Base-by-base conservation (phyloP, 768 basidiomycete species). In the Suillus plorans region DNA sequence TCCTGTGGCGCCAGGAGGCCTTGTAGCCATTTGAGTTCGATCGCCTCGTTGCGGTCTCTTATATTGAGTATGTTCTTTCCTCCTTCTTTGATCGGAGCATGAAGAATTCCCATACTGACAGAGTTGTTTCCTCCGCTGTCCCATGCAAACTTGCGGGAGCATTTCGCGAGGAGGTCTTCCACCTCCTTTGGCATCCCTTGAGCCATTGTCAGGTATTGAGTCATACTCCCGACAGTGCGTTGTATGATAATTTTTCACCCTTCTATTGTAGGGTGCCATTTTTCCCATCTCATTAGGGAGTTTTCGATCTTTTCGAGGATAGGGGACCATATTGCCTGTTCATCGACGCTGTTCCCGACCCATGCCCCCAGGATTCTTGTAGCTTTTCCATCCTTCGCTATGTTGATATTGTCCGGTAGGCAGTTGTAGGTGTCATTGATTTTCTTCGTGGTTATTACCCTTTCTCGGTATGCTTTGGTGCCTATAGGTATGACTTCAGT, bases 401-500 rank as follows among this genome's bases (percentile, higher is more conserved):
- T 65, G 0, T 25, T 5, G 34, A 68, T 68, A 22, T 63, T 13
- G 1, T 12, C 8, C 5, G 12, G 47, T 1, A n/a, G n/a, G 1
- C n/a, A n/a, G n/a, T n/a, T n/a, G n/a, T n/a, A n/a, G n/a, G n/a
- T n/a, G n/a, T n/a, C n/a, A n/a, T n/a, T n/a, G n/a, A n/a, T n/a
- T n/a, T n/a, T n/a, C n/a, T n/a, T n/a, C n/a, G n/a, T n/a, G n/a
- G n/a, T n/a, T n/a, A n/a, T n/a, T n/a, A n/a, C n/a, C n/a, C n/a
- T 0, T 9, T 22, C 12, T 5, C 13, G 0, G 37, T 70, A 59
- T 20, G 18, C 1, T 16, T 34, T 1, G 0, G 59, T 56, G 0
- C 81, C 80, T 0, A 81, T 69, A 0, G 79, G 80, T 1, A 82
- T 70, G 0, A 80, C 65, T 41, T 78, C 74, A 0, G 81, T 83